phyloP scores from a whole-genome alignment of 2,329 filamentous ascomycete species.

The Bertia moriformis region DNA sequence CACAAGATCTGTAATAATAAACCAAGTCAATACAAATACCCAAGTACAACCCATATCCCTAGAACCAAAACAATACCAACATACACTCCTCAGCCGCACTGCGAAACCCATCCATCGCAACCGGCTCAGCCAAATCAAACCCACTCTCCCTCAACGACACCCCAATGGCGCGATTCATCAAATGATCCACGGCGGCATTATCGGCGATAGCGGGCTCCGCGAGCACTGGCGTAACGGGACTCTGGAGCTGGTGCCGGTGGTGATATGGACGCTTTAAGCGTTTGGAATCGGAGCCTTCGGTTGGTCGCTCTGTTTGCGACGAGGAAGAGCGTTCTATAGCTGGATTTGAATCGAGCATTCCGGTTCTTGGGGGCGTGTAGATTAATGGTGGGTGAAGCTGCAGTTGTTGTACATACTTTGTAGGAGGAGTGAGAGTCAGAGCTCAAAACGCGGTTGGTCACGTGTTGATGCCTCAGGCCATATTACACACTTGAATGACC shows the following conservation, averaged over 20 bases:
- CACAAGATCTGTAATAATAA: conserved; percentile 30
- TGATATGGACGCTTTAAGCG: conserved; percentile 20
- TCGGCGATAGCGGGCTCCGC: conserved; percentile 27
- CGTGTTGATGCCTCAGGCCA: neutral
- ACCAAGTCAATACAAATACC: neutral
- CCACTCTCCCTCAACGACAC: conserved; percentile 32
- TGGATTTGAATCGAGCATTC: neutral
- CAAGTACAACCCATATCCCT: too few relatives aligned
- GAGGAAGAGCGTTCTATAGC: neutral
- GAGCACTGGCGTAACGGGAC: conserved; percentile 13
- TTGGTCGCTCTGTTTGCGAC: neutral
- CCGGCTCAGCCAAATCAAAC: conserved; percentile 36
- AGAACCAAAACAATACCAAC: too few relatives aligned
- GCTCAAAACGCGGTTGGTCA: neutral
- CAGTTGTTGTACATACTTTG: too few relatives aligned
- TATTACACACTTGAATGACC: too few relatives aligned
- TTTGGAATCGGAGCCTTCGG: conserved; percentile 12
- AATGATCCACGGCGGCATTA: conserved; percentile 33
- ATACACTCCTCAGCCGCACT: conserved; percentile 42
- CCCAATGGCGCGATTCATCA: conserved; percentile 38
- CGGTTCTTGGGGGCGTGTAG: too few relatives aligned
- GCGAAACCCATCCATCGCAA: conserved; percentile 39
- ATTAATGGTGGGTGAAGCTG: too few relatives aligned
- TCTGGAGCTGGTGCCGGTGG: conserved; percentile 22
- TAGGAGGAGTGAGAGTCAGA: too few relatives aligned